Base-by-base conservation (phyloP, 306 rosid genomes). In the Canavalia gladiata region DNA sequence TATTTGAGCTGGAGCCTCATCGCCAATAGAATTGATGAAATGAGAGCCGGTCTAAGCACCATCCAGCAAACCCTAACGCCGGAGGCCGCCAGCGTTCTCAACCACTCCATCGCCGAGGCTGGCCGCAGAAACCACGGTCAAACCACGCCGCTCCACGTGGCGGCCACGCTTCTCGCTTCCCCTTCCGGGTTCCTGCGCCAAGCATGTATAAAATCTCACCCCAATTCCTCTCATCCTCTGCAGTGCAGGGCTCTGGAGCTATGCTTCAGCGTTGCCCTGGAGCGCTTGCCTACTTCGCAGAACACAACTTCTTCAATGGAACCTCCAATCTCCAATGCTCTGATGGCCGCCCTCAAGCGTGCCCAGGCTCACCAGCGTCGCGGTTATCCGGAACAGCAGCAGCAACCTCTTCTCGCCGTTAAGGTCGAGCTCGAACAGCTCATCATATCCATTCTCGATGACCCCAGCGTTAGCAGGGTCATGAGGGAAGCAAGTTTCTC, bases 331-430 rank as follows among this genome's bases (percentile, higher is more conserved):
- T 96, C 99, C 33, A 93, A 96, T 78, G 99, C 99, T 2, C 83
- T 96, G 43, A 92, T 92, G 98, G 99, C 99, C 0, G 99, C 99
- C 2, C 80, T 93, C 0, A 96, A 96, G 83, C 91, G 99, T 6
- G 99, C 99, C 0, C 99, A 96, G 66, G 98, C 99, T 29, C 99
- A 93, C 75, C 99, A 96, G 76, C 98, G 98, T 12, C 90, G 99
- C 0, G 99, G 99, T 3, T 96, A 92, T 85, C 98, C 98, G 0
- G 99, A 96, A 72, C 98, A 93, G 72, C 99, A 96, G 80, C 99
- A 96, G 28, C 99, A 93, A 75, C 98, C 99, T 13, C 97, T 96
- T 8, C 77, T 96, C 0, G 98, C 99, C 2, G 99, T 96, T 0
- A 96, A 96, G 28, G 98, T 96, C 0, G 98, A 96, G 85, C 91